Percentiles rank a stretch among this genome's conserved stretches.
Evolutionary conservation across 2,329 filamentous ascomycete genomes (phyloP).

Genomic region (Fusarium kyushuense): DNA sequence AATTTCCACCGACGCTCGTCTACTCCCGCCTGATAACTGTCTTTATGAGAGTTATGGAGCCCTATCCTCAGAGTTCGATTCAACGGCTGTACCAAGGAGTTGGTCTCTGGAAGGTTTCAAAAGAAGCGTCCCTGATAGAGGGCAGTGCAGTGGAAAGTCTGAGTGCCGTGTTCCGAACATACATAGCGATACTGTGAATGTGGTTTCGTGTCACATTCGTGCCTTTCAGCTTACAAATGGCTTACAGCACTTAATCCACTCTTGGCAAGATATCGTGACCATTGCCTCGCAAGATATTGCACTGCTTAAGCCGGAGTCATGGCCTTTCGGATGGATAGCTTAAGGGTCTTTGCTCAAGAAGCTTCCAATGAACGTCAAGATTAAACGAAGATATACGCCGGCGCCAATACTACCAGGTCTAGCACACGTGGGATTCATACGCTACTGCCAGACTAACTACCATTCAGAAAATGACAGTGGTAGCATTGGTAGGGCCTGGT

Average conservation of each 20-base stretch:
- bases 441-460: background rate
- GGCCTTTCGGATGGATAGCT: no score
- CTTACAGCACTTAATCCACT: background rate
- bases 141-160: background rate
- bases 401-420: background rate
- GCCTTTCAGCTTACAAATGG: accelerated
- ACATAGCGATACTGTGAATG: accelerated
- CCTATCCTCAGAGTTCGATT: background rate
- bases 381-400: background rate
- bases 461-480: accelerated
- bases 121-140: background rate
- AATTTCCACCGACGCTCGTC: no score
- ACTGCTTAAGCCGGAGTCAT: background rate
- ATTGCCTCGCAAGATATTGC: background rate
- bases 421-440: background rate
- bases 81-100: background rate
- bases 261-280: background rate
- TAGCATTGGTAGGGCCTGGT: background rate
- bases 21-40: no score
- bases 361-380: background rate
- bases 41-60: no score
- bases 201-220: background rate
- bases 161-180: background rate
- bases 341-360: accelerated
- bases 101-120: background rate